phyloP scores from a whole-genome alignment of 2,329 filamentous ascomycete species.

The Clarireedia homoeocarpa region DNA sequence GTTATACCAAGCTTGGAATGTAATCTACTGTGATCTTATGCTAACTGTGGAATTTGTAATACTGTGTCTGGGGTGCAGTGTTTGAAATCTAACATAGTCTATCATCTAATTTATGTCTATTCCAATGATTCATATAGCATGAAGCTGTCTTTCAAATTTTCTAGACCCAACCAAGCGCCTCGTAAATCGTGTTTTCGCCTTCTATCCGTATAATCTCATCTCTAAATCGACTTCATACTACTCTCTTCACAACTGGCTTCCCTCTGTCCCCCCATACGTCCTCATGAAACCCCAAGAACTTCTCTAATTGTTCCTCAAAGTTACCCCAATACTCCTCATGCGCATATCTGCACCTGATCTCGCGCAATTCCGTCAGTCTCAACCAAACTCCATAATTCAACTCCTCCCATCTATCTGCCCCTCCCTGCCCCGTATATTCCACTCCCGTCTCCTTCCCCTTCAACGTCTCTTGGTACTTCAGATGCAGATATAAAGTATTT shows the following conservation, averaged over 20 bases:
- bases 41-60: too few species aligned
- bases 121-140: not conserved
- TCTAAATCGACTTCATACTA: not conserved
- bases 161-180: not conserved
- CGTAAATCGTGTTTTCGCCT: not conserved
- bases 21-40: too few species aligned
- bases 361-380: not conserved
- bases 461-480: not conserved
- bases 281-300: not conserved
- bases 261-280: not conserved
- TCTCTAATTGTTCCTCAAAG: constrained; percentile 2
- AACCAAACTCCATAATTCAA: not conserved
- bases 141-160: not conserved
- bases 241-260: not conserved
- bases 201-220: not conserved
- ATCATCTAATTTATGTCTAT: not conserved
- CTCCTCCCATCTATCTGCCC: not conserved
- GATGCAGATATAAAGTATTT: constrained; percentile 1
- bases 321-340: constrained; percentile 3
- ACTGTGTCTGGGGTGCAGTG: not conserved
- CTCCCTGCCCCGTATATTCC: constrained; percentile 5
- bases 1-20: too few species aligned
- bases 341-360: not conserved
- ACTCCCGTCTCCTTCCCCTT: not conserved
- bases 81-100: not conserved